phyloP scores from a whole-genome alignment of 2,329 filamentous ascomycete species.

The Ramularia collo-cygni region DNA sequence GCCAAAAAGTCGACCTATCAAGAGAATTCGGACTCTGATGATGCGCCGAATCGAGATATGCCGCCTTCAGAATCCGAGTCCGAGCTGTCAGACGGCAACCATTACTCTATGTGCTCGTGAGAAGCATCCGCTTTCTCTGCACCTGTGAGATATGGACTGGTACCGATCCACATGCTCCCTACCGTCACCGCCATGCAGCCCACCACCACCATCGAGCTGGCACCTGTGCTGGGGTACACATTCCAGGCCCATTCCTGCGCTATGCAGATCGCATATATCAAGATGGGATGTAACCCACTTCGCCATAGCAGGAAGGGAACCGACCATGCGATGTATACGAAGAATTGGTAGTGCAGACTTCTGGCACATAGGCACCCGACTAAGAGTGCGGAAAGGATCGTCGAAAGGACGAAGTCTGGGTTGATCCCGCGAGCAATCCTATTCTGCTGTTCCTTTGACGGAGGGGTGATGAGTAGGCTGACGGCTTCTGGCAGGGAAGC shows the following conservation, averaged over 20 bases:
- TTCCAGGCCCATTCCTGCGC: slow-evolving; percentile 93
- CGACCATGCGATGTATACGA: slow-evolving; percentile 82
- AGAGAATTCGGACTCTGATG: slow-evolving; percentile 63
- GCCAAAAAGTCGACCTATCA: slow-evolving; percentile 52
- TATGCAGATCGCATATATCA: slow-evolving; percentile 64
- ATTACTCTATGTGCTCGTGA: slow-evolving; percentile 9
- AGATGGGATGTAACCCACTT: slow-evolving; percentile 58
- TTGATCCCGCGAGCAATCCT: slow-evolving; percentile 55
- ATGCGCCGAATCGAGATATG: slow-evolving; percentile 31
- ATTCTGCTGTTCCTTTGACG: slow-evolving; percentile 47
- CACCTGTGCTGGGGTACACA: slow-evolving; percentile 71
- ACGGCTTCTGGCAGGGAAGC: slow-evolving; percentile 52
- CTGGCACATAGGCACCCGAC: slow-evolving; percentile 80
- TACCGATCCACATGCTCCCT: slow-evolving; percentile 47
- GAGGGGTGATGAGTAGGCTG: slow-evolving; percentile 39
- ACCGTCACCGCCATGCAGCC: slow-evolving; percentile 62
- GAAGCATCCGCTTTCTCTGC: slow-evolving; percentile 1
- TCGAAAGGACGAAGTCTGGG: slow-evolving; percentile 67
- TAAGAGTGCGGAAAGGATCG: slow-evolving; percentile 66
- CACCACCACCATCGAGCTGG: slow-evolving; percentile 63
- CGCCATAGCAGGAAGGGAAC: slow-evolving; percentile 84
- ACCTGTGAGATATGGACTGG: slow-evolving; percentile 8
- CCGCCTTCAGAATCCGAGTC: slow-evolving; percentile 29
- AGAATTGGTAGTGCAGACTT: slow-evolving; percentile 93
- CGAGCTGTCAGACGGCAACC: slow-evolving; percentile 8